These are phyloP conservation scores for Kluyveromyces sp. DNA, from an alignment of 1,139 yeast genomes.

Conservation along the genomic window DNA sequence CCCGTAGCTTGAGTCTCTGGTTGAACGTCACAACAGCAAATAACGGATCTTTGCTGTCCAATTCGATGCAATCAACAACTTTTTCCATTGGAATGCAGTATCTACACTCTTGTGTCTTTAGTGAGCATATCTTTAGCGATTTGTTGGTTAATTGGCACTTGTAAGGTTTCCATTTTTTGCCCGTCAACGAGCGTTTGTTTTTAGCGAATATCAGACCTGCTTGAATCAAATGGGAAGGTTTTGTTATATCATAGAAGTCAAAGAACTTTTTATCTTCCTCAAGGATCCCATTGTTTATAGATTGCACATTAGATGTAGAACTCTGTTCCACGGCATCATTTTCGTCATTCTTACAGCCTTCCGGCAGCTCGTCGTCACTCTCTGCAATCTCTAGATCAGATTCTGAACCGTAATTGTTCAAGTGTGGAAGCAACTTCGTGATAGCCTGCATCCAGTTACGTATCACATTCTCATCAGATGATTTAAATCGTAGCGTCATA, in stretches of 20 bases:
- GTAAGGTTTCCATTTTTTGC: conserved; percentile 20
- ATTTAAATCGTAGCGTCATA: conserved; percentile 15
- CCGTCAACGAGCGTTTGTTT: conserved; percentile 16
- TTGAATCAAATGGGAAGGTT: conserved; percentile 11
- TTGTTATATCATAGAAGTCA: conserved; percentile 15
- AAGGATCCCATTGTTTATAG: conserved; percentile 7
- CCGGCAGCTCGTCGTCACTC: conserved; percentile 7
- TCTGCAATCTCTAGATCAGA: conserved; percentile 5
- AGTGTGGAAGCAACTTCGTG: conserved; percentile 3
- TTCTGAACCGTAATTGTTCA: conserved; percentile 4
- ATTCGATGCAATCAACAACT: conserved; percentile 19
- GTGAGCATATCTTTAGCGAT: conserved; percentile 12
- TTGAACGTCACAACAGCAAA: conserved; percentile 17
- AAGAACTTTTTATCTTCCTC: conserved; percentile 18
- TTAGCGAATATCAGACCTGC: conserved; percentile 13
- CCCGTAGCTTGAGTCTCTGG: conserved; percentile 16
- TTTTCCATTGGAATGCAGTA: conserved; percentile 11
- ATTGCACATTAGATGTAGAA: conserved; percentile 1
- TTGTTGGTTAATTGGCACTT: conserved; percentile 15
- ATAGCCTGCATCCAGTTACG: conserved; percentile 11
- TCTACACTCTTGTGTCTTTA: conserved; percentile 13
- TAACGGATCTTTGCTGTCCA: conserved; percentile 12
- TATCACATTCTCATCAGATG: conserved; percentile 7
- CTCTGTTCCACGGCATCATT: conserved; percentile 6
- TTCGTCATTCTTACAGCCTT: conserved; percentile 9